Base-by-base conservation (phyloP, 129 eudicot species). In the Solidago caesia region DNA sequence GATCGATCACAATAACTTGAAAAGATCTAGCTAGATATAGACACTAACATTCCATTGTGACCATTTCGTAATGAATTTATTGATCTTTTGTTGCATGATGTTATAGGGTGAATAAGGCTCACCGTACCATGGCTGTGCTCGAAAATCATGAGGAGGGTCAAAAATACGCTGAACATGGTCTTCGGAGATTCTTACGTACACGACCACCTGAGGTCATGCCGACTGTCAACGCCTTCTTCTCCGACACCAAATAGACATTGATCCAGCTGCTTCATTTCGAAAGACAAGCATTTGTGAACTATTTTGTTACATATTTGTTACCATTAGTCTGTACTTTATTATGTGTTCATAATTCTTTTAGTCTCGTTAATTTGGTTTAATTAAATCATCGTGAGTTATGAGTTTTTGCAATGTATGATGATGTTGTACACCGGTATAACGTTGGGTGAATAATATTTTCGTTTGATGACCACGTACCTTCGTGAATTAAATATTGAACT, bases 181-280 rank as follows among this genome's bases (percentile, higher is more conserved):
- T 93, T 58, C 91, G 98, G 12, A 93, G 81, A 77, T 93, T 88
- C 81, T 87, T 93, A 14, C 86, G 96, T 1, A 82, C 91, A 16
- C 87, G 96, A 52, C 92, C 89, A 13, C 98, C 97, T 0, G 89
- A 93, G 48, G 73, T 93, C 71, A 90, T 93, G 96, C 98, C 96
- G 42, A 10, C 87, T 8, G 66, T 93, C 88, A 93, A 93, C 82
- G 81, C 78, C 29, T 93, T 93, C 91, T 90, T 93, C 85, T 80
- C 98, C 41, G 62, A 72, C 80, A 63, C 72, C 81, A 79, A 86
- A 43, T 85, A 73, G 47, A 71, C 59, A 55, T 56, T 9, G 8
- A n/a, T 41, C 4, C 6, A 45, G 12, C 25, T 6, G 13, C 60
- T 16, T 60, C 60, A 13, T 74, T 42, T 27, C 12, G 5, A 16